Percentiles rank a stretch among this genome's conserved stretches.
Evolutionary conservation across 2,329 filamentous ascomycete genomes (phyloP).

Genomic region (Ophidiomyces ophidiicola): DNA sequence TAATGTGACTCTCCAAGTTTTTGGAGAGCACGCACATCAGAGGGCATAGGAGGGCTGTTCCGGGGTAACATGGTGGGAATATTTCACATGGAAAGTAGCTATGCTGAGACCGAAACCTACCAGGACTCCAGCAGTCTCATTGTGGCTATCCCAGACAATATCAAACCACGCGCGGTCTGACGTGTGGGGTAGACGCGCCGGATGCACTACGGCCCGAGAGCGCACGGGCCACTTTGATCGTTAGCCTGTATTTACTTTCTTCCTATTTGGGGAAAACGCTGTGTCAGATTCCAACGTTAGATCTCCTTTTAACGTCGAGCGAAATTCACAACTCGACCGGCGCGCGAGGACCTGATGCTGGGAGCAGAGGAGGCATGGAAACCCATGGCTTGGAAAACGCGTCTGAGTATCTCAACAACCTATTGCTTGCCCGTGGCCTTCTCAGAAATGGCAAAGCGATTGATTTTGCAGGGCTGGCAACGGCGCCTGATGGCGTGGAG

Average conservation of each 20-base stretch:
- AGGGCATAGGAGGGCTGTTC: neutral
- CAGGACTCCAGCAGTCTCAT: no score
- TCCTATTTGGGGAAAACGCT: constrained; percentile 28
- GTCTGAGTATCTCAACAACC: constrained; percentile 53
- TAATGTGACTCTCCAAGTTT: constrained; percentile 34
- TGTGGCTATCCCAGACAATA: neutral
- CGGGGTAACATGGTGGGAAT: neutral
- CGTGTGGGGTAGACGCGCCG: constrained; percentile 3
- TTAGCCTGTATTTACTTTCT: constrained; percentile 35
- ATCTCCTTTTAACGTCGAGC: neutral
- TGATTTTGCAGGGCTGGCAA: constrained; percentile 65
- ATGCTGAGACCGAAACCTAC: no score
- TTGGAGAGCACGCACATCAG: constrained; percentile 20
- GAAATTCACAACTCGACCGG: constrained; percentile 1
- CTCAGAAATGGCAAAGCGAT: constrained; percentile 48
- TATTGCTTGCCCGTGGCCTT: constrained; percentile 51
- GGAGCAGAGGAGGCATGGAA: constrained; percentile 27
- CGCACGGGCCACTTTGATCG: constrained; percentile 2
- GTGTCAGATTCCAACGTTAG: constrained; percentile 1
- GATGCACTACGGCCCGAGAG: constrained; percentile 4
- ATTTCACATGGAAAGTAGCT: no score
- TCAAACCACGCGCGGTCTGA: neutral
- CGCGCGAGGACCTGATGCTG: neutral
- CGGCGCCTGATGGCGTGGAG: constrained; percentile 46
- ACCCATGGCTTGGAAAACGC: constrained; percentile 45